phyloP scores from a whole-genome alignment of 495 filamentous ascomycete species.

The Lophiostoma macrostomum region DNA sequence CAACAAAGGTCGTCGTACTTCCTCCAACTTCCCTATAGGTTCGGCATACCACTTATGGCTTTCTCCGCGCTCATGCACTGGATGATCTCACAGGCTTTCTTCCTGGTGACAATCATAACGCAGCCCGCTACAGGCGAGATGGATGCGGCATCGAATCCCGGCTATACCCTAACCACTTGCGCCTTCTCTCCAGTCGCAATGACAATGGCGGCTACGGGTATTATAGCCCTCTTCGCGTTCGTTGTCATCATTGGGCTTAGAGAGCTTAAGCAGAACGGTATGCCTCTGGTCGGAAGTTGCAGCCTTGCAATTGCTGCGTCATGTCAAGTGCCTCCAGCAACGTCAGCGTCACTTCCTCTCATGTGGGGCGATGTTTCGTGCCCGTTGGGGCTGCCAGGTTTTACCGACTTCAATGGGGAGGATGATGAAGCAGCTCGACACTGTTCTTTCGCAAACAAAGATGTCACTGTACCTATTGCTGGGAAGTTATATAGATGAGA shows the following conservation, averaged over 20 bases:
- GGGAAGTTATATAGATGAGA: too few species aligned
- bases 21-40: slow-evolving; percentile 15
- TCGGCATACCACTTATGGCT: not conserved
- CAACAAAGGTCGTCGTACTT: slow-evolving; percentile 17
- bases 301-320: not conserved
- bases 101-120: slow-evolving; percentile 8
- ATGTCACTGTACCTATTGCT: too few species aligned
- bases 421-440: too few species aligned
- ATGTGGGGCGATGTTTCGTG: too few species aligned
- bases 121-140: not conserved
- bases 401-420: too few species aligned
- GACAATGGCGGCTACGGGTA: not conserved
- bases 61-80: slow-evolving; percentile 3
- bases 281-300: not conserved
- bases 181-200: too few species aligned
- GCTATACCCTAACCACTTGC: too few species aligned
- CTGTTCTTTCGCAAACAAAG: too few species aligned
- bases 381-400: too few species aligned
- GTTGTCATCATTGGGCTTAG: not conserved
- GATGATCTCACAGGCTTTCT: slow-evolving; percentile 10
- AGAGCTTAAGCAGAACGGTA: not conserved
- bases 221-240: not conserved
- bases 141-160: too few species aligned
- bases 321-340: too few species aligned
- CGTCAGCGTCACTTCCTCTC: too few species aligned